These are phyloP conservation scores for Phlyctochytrium planicorne DNA, from an alignment of 192 early-diverging fungal genomes.

Conservation along the genomic window DNA sequence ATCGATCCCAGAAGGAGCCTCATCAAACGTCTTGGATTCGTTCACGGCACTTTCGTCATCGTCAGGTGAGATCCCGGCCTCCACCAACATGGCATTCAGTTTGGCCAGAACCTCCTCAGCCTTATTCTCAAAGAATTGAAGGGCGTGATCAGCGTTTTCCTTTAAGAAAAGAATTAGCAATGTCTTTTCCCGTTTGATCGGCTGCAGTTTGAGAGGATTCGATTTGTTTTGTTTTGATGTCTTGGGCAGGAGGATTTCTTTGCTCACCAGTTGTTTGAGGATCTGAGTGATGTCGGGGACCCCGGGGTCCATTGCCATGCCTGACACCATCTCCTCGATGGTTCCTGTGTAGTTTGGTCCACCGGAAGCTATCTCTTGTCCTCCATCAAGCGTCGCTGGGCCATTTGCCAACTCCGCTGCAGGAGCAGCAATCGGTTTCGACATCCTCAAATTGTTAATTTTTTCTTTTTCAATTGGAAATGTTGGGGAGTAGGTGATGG, in stretches of 20 bases:
- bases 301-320: neutral
- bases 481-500: too few relatives aligned
- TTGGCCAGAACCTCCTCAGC: neutral
- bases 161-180: too few relatives aligned
- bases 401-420: neutral
- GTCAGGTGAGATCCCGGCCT: neutral
- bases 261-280: neutral
- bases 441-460: too few relatives aligned
- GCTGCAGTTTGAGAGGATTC: too few relatives aligned
- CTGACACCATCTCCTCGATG: neutral
- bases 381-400: too few relatives aligned
- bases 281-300: neutral
- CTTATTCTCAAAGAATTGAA: neutral
- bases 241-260: too few relatives aligned
- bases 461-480: too few relatives aligned
- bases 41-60: neutral
- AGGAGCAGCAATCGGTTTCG: neutral
- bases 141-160: constrained; percentile 2
- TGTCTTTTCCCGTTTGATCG: too few relatives aligned
- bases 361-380: too few relatives aligned
- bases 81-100: neutral
- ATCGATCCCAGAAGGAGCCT: neutral
- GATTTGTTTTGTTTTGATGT: too few relatives aligned
- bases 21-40: neutral
- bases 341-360: neutral